phyloP scores from a whole-genome alignment of 176 grass and related monocot species.

The Elaeis guineensis region DNA sequence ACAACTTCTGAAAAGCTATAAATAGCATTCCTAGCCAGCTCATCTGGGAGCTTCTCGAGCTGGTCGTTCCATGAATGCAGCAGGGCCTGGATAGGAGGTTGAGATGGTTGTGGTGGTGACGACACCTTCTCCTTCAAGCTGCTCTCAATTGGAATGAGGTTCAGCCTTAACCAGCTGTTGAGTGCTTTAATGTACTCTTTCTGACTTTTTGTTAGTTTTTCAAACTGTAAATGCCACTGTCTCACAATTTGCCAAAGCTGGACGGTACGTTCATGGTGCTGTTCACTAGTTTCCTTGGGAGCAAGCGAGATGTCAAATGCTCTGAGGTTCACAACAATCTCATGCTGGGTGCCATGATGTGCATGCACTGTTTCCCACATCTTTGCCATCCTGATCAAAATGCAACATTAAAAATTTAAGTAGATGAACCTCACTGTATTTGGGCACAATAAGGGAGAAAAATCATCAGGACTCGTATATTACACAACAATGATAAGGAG shows the following conservation, averaged over 20 bases:
- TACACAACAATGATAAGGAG: no score
- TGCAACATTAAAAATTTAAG: no score
- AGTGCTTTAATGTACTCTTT: conserved; percentile 45
- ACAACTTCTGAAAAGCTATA: conserved; percentile 45
- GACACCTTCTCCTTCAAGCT: conserved; percentile 35
- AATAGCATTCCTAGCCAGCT: conserved; percentile 34
- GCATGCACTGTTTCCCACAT: conserved; percentile 64
- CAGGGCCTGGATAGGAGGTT: conserved; percentile 59
- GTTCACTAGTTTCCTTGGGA: conserved; percentile 42
- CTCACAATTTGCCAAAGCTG: conserved; percentile 42
- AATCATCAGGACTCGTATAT: no score
- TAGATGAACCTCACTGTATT: no score
- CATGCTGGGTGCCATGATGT: conserved; percentile 48
- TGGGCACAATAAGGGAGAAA: no score
- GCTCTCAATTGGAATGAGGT: conserved; percentile 55
- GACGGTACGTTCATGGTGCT: conserved; percentile 41
- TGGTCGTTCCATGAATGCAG: conserved; percentile 47
- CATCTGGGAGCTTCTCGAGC: conserved; percentile 44
- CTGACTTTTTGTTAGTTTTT: conserved; percentile 50
- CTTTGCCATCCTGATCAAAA: conserved; percentile 36
- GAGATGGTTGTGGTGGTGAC: conserved; percentile 20
- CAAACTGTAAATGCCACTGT: conserved; percentile 52
- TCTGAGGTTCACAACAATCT: conserved; percentile 42
- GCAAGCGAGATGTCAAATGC: conserved; percentile 32
- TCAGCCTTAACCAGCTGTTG: conserved; percentile 59